Conservation (phyloP, 2,329 filamentous ascomycete species). For the Aspergillus ochraceus region DNA sequence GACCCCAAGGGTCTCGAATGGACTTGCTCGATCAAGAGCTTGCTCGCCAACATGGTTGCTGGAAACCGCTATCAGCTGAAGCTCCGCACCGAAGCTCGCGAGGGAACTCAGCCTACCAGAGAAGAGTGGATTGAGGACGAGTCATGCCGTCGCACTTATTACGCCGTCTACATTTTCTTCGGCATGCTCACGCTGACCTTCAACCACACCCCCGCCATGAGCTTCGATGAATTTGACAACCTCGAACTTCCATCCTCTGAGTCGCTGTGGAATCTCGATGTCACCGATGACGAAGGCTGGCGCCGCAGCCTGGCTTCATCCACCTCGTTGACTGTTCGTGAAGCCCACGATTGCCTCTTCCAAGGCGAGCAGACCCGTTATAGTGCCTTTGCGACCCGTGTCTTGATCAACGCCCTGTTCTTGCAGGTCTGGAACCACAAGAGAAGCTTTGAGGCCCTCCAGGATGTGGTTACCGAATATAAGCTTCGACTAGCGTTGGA, state of each 20-base stretch:
- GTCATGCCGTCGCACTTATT: slow-evolving; percentile 93
- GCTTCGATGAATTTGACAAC: slow-evolving; percentile 96
- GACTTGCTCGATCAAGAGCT: slow-evolving; percentile 98
- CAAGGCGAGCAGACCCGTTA: slow-evolving; percentile 88
- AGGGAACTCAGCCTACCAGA: slow-evolving; percentile 71
- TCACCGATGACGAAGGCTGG: slow-evolving; percentile 78
- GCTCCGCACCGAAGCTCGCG: slow-evolving; percentile 83
- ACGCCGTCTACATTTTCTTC: slow-evolving; percentile 98
- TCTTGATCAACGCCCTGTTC: slow-evolving; percentile 99
- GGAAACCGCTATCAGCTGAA: slow-evolving; percentile 96
- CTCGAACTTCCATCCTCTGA: slow-evolving; percentile 91
- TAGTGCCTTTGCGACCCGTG: slow-evolving; percentile 93
- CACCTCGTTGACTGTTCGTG: slow-evolving; percentile 80
- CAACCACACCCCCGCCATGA: slow-evolving; percentile 97
- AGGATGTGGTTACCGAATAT: slow-evolving; percentile 97
- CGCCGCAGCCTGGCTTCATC: slow-evolving; percentile 71
- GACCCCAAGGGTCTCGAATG: slow-evolving; percentile 96
- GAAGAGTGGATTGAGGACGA: slow-evolving; percentile 97
- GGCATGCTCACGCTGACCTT: slow-evolving; percentile 91
- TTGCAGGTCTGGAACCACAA: slow-evolving; percentile 99
- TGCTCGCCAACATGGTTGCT: slow-evolving; percentile 97
- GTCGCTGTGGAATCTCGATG: slow-evolving; percentile 86
- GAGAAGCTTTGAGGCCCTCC: slow-evolving; percentile 93
- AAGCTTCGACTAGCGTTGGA: slow-evolving; percentile 93
- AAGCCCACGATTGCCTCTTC: slow-evolving; percentile 93